phyloP scores from a whole-genome alignment of 2,329 filamentous ascomycete genomes.

The Botrytis pseudocinerea region DNA sequence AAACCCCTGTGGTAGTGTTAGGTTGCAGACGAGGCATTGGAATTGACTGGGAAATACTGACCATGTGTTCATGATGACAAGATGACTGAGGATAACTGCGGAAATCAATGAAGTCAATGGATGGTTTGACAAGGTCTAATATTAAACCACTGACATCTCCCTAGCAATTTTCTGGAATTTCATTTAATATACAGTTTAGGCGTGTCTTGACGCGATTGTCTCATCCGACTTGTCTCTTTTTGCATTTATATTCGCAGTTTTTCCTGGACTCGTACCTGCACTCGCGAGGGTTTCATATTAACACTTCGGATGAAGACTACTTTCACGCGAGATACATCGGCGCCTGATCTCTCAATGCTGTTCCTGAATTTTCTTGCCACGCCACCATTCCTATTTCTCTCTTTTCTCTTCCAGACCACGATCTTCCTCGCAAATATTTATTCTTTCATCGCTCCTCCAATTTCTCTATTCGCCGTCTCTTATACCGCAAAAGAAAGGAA shows the following conservation, averaged over 20 bases:
- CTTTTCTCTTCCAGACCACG: background rate
- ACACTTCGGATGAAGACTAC: too few species aligned
- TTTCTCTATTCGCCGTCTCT: background rate
- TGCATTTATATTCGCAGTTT: background rate
- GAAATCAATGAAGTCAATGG: background rate
- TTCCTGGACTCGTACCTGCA: background rate
- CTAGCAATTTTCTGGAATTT: background rate
- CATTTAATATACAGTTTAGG: background rate
- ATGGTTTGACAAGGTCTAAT: background rate
- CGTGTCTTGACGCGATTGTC: background rate
- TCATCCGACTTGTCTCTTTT: background rate
- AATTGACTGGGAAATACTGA: background rate
- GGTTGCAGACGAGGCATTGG: background rate
- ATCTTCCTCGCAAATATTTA: too few species aligned
- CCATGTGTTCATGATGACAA: slow-evolving; percentile 41
- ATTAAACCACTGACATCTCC: too few species aligned
- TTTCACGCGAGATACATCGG: background rate
- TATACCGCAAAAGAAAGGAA: background rate
- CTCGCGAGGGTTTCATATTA: background rate
- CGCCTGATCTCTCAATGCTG: background rate
- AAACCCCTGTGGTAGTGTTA: slow-evolving; percentile 37
- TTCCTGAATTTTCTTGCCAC: background rate
- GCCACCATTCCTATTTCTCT: background rate
- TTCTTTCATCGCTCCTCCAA: background rate
- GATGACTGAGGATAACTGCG: slow-evolving; percentile 32